phyloP scores from a whole-genome alignment of 495 filamentous ascomycete genomes.

The Penicillium coffeae region DNA sequence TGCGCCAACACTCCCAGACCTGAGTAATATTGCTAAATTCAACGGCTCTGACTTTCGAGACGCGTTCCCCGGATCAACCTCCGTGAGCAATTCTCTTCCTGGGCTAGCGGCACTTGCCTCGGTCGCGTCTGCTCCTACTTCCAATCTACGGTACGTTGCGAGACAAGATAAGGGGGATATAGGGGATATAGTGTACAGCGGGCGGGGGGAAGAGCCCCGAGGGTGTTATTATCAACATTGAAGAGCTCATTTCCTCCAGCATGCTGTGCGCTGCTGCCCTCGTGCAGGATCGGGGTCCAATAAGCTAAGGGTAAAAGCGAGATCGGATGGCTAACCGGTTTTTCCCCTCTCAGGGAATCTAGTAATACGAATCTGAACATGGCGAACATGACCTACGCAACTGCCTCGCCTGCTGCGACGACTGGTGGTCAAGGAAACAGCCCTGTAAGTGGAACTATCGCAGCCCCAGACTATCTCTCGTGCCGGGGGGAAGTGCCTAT shows the following conservation, averaged over 20 bases:
- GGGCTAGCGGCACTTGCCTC: slow-evolving; percentile 56
- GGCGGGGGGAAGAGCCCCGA: too few species aligned
- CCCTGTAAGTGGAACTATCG: slow-evolving; percentile 49
- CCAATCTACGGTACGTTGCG: slow-evolving; percentile 65
- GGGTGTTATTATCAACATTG: too few species aligned
- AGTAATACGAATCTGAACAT: slow-evolving; percentile 49
- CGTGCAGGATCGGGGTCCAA: slow-evolving; percentile 6
- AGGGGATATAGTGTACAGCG: too few species aligned
- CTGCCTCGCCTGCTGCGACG: slow-evolving; percentile 64
- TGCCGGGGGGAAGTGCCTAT: too few species aligned
- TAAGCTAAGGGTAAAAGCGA: slow-evolving; percentile 8
- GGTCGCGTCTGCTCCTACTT: slow-evolving; percentile 56
- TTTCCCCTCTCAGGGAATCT: slow-evolving; percentile 42
- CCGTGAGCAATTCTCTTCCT: slow-evolving; percentile 29
- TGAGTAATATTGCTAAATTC: slow-evolving; percentile 20
- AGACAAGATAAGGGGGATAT: too few species aligned
- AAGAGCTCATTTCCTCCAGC: not conserved
- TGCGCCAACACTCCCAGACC: slow-evolving; percentile 17
- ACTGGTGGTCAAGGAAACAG: slow-evolving; percentile 62
- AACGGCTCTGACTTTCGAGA: slow-evolving; percentile 15
- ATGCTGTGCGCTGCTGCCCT: slow-evolving; percentile 6
- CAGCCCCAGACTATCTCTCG: slow-evolving; percentile 1
- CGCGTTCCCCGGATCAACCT: slow-evolving; percentile 15
- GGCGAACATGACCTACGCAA: slow-evolving; percentile 57
- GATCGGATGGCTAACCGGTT: slow-evolving; percentile 29